Evolutionary conservation across 1,284 basidiomycete genomes (phyloP), one percentile per base, ranked within the genome.

Genomic region (Leccinum griseonigrum): DNA sequence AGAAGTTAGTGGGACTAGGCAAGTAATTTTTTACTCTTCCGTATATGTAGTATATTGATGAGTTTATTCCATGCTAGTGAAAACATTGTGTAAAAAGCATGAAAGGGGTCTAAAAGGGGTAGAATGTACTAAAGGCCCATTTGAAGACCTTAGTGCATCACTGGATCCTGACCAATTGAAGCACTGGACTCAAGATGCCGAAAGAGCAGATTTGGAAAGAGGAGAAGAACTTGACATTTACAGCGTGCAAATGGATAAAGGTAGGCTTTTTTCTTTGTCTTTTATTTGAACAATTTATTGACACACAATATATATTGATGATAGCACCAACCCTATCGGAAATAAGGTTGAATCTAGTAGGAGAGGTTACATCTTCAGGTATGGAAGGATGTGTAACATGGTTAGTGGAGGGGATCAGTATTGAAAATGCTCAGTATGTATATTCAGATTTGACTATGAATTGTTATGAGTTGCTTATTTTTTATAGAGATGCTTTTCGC

Each of bases 361-460:
- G 16, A 40, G 38, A n/a, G 38, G 8, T 40, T 40, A 40, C 38
- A 32, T 32, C 31, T 10, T 32, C 31, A 32, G 31, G 31, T 32
- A 32, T 32, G 31, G 31, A 32, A 10, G 48, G 48, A 2, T 51
- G 50, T 3, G 10, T 64, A 6, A 28, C 13, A 1, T 65, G 48
- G 38, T 54, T 65, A n/a, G 34, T 65, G 7, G 46, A 54, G 11
- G 59, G 56, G 7, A 61, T 64, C 6, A 54, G 50, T 9, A 61
- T 64, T 26, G 59, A 64, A 34, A 38, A 64, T 64, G 38, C 46
- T 26, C 56, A 64, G 59, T 60, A 53, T 48, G 63, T 38, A n/a
- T 31, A n/a, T n/a, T 32, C 18, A 11, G 28, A 32, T 32, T 32
- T 32, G 31, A 32, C 31, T 32, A 3, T 10, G 10, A 32, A 32